A percentile compares a stretch with the other conserved stretches of the same genome.
Conservation (phyloP, 306 rosid species). For the Sesbania bispinosa region DNA sequence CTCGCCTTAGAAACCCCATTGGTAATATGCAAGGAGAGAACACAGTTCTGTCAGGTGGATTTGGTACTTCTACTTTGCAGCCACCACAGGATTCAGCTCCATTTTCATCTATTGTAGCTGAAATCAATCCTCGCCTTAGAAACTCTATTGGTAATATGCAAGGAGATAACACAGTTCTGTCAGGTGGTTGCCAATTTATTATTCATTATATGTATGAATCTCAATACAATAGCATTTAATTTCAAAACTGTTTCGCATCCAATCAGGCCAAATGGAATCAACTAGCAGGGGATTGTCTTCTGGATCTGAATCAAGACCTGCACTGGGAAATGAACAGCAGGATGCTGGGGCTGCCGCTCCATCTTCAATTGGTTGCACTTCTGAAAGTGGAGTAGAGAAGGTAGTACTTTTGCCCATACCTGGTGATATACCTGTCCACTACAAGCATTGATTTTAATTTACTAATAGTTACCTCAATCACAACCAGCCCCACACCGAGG, state of each 20-base stretch:
- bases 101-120: constrained; percentile 56
- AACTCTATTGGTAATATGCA: constrained; percentile 49
- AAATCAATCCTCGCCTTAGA: constrained; percentile 51
- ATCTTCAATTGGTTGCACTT: constrained; percentile 32
- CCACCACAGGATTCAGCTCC: constrained; percentile 52
- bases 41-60: constrained; percentile 38
- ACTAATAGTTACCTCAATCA: constrained; percentile 25
- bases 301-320: constrained; percentile 40
- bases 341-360: constrained; percentile 41
- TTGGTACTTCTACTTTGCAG: constrained; percentile 57
- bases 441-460: background rate
- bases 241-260: constrained; percentile 27
- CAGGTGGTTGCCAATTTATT: constrained; percentile 47
- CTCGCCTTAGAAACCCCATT: constrained; percentile 51
- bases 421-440: background rate
- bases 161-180: constrained; percentile 43
- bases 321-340: constrained; percentile 43
- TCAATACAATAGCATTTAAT: background rate
- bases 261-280: constrained; percentile 53
- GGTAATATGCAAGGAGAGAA: constrained; percentile 54
- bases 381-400: constrained; percentile 45
- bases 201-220: background rate
- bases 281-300: constrained; percentile 42
- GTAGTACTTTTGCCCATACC: constrained; percentile 33
- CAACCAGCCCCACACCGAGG: constrained; percentile 34